phyloP scores from a whole-genome alignment of 441 rosid species.

The Sinapis alba region DNA sequence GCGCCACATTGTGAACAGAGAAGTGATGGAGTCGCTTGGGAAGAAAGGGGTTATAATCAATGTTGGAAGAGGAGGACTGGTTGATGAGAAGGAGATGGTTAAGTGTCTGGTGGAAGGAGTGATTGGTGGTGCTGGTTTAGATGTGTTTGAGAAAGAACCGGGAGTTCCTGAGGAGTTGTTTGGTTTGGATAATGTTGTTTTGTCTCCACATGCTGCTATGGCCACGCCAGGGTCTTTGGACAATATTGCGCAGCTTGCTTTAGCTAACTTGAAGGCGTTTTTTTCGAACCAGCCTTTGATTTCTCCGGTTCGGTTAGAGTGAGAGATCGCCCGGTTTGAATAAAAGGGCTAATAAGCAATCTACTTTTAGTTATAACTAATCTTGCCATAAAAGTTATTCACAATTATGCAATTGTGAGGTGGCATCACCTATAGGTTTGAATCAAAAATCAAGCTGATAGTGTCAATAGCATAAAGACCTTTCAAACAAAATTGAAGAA shows the following conservation, averaged over 20 bases:
- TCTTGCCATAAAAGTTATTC: too few relatives aligned
- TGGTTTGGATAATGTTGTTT: slow-evolving; percentile 42
- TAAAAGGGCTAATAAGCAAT: neutral
- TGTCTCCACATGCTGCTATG: slow-evolving; percentile 43
- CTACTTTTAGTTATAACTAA: neutral
- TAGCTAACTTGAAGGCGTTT: slow-evolving; percentile 44
- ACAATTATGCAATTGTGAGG: too few relatives aligned
- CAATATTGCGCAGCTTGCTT: slow-evolving; percentile 21
- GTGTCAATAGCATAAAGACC: too few relatives aligned
- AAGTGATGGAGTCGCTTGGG: slow-evolving; percentile 60
- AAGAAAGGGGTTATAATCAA: slow-evolving; percentile 63
- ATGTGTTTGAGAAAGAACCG: slow-evolving; percentile 47
- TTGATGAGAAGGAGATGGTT: slow-evolving; percentile 66
- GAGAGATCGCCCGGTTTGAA: slow-evolving; percentile 14
- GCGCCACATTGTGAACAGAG: slow-evolving; percentile 41
- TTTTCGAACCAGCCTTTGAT: slow-evolving; percentile 40
- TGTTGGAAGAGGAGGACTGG: slow-evolving; percentile 64
- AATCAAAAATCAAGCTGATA: too few relatives aligned
- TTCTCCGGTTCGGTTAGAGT: slow-evolving; percentile 30
- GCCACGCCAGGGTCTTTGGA: slow-evolving; percentile 33
- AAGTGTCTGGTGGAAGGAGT: slow-evolving; percentile 35
- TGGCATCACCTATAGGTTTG: too few relatives aligned
- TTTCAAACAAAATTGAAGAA: too few relatives aligned
- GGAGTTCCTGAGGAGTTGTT: slow-evolving; percentile 39
- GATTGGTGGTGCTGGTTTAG: slow-evolving; percentile 49